Base-by-base conservation (phyloP, 2,329 filamentous ascomycete genomes). In the Venturia carpophila region DNA sequence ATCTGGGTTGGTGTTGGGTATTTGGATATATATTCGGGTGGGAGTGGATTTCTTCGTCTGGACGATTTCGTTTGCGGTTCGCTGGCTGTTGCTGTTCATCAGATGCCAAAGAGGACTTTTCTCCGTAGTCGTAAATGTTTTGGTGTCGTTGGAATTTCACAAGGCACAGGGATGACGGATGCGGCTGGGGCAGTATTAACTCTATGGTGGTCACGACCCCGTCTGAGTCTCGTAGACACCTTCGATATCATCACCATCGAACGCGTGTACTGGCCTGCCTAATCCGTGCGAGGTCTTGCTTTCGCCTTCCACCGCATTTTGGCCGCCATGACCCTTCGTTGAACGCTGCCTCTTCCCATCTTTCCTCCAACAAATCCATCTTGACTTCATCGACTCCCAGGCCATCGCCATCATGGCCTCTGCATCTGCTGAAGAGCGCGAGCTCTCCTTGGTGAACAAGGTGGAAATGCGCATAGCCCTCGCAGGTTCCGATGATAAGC, bases 381-480 rank as follows among this genome's bases (percentile, higher is more conserved):
- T 3, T 11, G 10, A 15, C 15, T 17, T 15, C 37, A 62, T 43
- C 60, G 19, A 58, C 13, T n/a, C 27, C 2, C 30, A 27, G 37
- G 9, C 30, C 39, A 62, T 55, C 62, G 45, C 45, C 63, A 49
- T 15, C 27, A 65, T 65, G 64, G 43, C 64, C 10, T 39, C 64
- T 45, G 27, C 47, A 43, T 73, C 79, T 13, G 71, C 78, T 6
- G 86, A 89, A 76, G 82, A 88, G 75, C 85, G 87, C 68, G 92
- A 96, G 82, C 82, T 96, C 69, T 84, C 86, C 69, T 84, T 97
- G 67, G 84, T 96, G 63, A 89, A 90, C 71, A 93, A 90, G 73
- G 88, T 96, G 58, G 92, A 95, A 75, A 85, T 94, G 72, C 85
- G 87, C 68, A 94, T 97, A 71, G 88, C 85, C 37, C 84, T 93